phyloP scores from a whole-genome alignment of 2,329 filamentous ascomycete genomes.

The Talaromyces sp. region DNA sequence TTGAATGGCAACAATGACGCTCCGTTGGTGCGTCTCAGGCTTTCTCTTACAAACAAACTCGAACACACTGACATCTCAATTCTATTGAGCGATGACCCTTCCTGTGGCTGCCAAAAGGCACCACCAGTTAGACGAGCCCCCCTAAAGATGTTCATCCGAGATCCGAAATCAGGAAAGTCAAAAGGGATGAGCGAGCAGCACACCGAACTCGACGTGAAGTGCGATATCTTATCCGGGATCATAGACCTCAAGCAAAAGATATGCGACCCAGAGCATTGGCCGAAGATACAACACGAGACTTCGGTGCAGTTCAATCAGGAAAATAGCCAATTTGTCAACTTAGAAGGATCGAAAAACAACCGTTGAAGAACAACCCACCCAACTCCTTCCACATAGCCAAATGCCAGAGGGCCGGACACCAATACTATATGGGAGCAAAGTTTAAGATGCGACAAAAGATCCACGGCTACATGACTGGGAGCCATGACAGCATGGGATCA shows the following conservation, averaged over 20 bases:
- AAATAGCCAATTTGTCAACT: constrained; percentile 29
- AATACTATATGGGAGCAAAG: constrained; percentile 1
- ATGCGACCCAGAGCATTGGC: constrained; percentile 11
- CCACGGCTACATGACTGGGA: neutral
- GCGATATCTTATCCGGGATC: constrained; percentile 24
- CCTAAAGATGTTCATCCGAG: constrained; percentile 21
- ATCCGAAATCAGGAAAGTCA: constrained; percentile 14
- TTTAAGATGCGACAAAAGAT: constrained; percentile 24
- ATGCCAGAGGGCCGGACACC: neutral
- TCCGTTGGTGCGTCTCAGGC: constrained; percentile 12
- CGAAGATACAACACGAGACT: constrained; percentile 2
- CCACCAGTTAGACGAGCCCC: no score
- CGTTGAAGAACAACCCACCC: constrained; percentile 19
- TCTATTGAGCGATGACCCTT: constrained; percentile 20
- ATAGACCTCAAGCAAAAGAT: constrained; percentile 28
- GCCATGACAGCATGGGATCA: constrained; percentile 12
- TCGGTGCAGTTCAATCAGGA: constrained; percentile 18
- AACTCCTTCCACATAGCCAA: constrained; percentile 1
- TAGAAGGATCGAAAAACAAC: constrained; percentile 31
- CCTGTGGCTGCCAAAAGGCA: constrained; percentile 26
- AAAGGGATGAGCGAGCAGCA: constrained; percentile 18
- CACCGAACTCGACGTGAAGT: constrained; percentile 28
- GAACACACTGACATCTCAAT: neutral
- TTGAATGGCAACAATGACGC: no score
- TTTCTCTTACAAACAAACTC: neutral